Percentiles rank a stretch among this genome's conserved stretches.
phyloP scores from a whole-genome alignment of 345 rosid genomes.

The Zanthoxylum bungeanum region DNA sequence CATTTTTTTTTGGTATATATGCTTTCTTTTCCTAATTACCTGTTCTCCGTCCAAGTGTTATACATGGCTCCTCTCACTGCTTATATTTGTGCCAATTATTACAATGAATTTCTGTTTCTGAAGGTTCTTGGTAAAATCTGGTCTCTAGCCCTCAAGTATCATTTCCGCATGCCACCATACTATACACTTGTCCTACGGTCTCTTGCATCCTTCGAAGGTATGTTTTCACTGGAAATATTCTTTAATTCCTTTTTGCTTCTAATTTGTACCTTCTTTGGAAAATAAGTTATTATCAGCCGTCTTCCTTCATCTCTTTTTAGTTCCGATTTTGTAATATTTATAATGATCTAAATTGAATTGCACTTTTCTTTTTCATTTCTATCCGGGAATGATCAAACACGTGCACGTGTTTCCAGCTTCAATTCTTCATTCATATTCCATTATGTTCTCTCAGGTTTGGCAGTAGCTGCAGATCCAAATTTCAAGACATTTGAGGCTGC shows the following conservation, averaged over 20 bases:
- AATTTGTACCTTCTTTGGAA: constrained; percentile 59
- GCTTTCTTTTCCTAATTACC: background rate
- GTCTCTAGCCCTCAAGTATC: constrained; percentile 85
- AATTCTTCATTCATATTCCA: constrained; percentile 9
- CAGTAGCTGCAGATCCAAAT: constrained; percentile 69
- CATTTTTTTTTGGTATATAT: background rate
- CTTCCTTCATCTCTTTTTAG: background rate
- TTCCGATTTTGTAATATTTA: background rate
- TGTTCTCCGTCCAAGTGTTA: background rate
- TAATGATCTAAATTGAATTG: background rate
- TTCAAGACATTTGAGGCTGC: constrained; percentile 95
- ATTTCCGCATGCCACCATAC: constrained; percentile 95
- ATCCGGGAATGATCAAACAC: background rate
- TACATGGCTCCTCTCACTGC: background rate
- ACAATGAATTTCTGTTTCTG: constrained; percentile 6
- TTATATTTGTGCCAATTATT: background rate
- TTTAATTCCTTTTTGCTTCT: background rate
- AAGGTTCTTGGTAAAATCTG: constrained; percentile 86
- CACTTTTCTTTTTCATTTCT: background rate
- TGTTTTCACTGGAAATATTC: background rate
- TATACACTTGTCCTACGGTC: constrained; percentile 92
- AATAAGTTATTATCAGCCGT: constrained; percentile 35
- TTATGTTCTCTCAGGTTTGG: constrained; percentile 63
- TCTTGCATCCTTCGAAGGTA: constrained; percentile 96
- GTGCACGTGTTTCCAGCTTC: background rate